Percentiles rank a stretch among this genome's conserved stretches.
These are phyloP conservation scores for Nicotiana otophora DNA, from an alignment of 257 asterid genomes.

Conservation along the genomic window DNA sequence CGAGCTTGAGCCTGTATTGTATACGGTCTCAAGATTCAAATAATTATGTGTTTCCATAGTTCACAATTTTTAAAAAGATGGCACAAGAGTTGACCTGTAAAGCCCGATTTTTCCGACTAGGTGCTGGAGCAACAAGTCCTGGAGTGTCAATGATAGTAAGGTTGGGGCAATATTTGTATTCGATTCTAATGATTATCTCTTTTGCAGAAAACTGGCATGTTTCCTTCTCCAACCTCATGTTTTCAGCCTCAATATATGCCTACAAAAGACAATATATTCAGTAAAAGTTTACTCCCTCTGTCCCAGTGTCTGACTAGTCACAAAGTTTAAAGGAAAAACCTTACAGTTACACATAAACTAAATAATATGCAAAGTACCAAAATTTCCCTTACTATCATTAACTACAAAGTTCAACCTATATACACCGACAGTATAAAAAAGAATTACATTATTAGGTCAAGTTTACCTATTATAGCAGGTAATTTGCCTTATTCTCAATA, in stretches of 20 bases:
- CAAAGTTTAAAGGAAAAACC: background rate
- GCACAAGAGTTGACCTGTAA: slow-evolving; percentile 56
- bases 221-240: slow-evolving; percentile 86
- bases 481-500: no score
- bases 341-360: background rate
- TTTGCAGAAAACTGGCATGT: slow-evolving; percentile 76
- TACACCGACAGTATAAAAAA: no score
- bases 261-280: slow-evolving; percentile 17
- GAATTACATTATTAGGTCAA: no score
- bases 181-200: slow-evolving; percentile 74
- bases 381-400: no score
- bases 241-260: slow-evolving; percentile 95
- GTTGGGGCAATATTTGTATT: slow-evolving; percentile 86
- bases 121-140: slow-evolving; percentile 95
- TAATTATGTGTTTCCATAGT: slow-evolving; percentile 3
- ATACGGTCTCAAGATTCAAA: slow-evolving; percentile 23
- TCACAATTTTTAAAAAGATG: slow-evolving; percentile 7
- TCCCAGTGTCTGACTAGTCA: background rate
- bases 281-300: background rate
- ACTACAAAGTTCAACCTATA: no score
- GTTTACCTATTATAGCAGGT: no score
- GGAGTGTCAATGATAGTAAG: slow-evolving; percentile 94
- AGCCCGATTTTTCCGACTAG: slow-evolving; percentile 77
- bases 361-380: background rate
- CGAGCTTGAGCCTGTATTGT: slow-evolving; percentile 81